These are phyloP conservation scores for Starmera quercuum DNA, from an alignment of 805 yeast species.

Conservation along the genomic window DNA sequence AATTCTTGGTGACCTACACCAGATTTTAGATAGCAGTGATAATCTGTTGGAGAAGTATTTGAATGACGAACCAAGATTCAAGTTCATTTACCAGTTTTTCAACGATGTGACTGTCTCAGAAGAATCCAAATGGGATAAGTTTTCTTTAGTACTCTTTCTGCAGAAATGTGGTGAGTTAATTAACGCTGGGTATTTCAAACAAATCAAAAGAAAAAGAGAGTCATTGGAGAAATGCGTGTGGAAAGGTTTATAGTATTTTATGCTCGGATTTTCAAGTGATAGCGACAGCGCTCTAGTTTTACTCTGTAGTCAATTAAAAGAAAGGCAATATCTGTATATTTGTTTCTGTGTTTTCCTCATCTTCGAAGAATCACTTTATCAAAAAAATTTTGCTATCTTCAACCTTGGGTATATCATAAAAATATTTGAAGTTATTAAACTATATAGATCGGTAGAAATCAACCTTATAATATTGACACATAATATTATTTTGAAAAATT, in stretches of 20 bases:
- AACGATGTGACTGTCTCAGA: slow-evolving; percentile 19
- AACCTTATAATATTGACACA: no score
- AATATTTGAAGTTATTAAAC: no score
- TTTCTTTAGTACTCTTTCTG: slow-evolving; percentile 64
- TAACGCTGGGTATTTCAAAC: slow-evolving; percentile 59
- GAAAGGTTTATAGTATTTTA: slow-evolving; percentile 53
- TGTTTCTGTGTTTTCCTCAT: no score
- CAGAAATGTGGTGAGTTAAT: slow-evolving; percentile 68
- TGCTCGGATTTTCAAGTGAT: no score
- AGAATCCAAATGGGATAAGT: slow-evolving; percentile 50
- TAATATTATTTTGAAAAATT: no score
- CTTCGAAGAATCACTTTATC: no score
- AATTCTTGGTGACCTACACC: slow-evolving; percentile 18
- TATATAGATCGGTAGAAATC: no score
- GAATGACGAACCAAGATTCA: slow-evolving; percentile 20
- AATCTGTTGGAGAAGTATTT: slow-evolving; percentile 12
- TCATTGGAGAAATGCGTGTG: slow-evolving; percentile 63
- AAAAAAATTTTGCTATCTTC: no score
- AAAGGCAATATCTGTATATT: no score
- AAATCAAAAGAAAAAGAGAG: slow-evolving; percentile 49
- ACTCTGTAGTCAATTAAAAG: no score
- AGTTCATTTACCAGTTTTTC: slow-evolving; percentile 19
- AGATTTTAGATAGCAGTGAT: slow-evolving; percentile 11
- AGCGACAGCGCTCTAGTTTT: no score
- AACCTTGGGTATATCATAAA: no score